Evolutionary conservation across 2,329 filamentous ascomycete species (phyloP).

Genomic region (Fusarium verticillioides): DNA sequence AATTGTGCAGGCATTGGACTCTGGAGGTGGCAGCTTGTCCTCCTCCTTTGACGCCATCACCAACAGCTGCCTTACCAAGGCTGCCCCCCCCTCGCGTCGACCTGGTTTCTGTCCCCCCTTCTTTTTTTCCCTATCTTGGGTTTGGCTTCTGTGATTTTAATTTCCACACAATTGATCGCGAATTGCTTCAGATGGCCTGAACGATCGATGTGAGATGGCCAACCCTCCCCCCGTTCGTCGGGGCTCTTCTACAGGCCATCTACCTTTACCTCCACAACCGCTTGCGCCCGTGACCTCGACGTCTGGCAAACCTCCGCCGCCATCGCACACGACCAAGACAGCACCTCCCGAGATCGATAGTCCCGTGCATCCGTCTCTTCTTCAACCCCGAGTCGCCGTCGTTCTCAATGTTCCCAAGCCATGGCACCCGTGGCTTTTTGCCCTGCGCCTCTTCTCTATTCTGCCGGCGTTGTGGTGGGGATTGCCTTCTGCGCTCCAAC

Average conservation of each 20-base stretch:
- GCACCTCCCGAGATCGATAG: slow-evolving; percentile 11
- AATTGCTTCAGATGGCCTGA: slow-evolving; percentile 42
- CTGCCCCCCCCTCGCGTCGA: slow-evolving; percentile 17
- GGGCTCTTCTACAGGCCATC: slow-evolving; percentile 43
- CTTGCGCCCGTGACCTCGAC: slow-evolving; percentile 22
- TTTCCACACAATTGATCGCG: not conserved
- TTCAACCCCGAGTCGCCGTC: slow-evolving; percentile 83
- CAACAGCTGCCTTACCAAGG: slow-evolving; percentile 17
- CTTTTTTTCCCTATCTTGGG: not conserved
- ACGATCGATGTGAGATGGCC: slow-evolving; percentile 41
- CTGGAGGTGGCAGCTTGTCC: slow-evolving; percentile 6
- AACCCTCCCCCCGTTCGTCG: slow-evolving; percentile 40
- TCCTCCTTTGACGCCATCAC: slow-evolving; percentile 41
- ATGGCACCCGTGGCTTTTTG: slow-evolving; percentile 79
- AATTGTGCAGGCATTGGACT: not conserved
- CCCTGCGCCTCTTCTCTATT: slow-evolving; percentile 78
- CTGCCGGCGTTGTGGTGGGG: slow-evolving; percentile 79
- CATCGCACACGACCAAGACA: slow-evolving; percentile 8
- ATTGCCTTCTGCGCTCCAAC: slow-evolving; percentile 73
- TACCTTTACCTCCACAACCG: slow-evolving; percentile 33
- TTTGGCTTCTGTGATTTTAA: not conserved
- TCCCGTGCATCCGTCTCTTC: slow-evolving; percentile 55
- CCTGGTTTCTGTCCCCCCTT: slow-evolving; percentile 1
- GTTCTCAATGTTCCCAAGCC: slow-evolving; percentile 76
- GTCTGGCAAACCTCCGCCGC: slow-evolving; percentile 16